Evolutionary conservation across 2,329 filamentous ascomycete species (phyloP).

Genomic region (Paraphoma chrysanthemicola): DNA sequence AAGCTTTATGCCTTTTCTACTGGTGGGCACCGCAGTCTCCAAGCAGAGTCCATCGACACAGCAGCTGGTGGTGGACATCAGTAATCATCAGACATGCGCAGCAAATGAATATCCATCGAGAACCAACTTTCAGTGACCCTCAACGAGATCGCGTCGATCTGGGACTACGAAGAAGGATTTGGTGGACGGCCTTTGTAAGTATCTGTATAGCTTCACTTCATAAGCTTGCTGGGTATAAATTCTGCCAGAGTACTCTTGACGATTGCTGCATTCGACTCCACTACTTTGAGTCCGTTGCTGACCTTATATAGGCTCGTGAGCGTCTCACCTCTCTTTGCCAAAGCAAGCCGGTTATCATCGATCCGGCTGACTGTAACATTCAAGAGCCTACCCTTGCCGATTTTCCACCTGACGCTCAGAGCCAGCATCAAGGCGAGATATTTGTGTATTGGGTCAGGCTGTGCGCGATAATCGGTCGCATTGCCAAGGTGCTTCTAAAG

Average conservation of each 20-base stretch:
- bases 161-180: constrained; percentile 26
- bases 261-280: neutral
- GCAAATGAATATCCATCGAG: constrained; percentile 31
- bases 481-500: constrained; percentile 24
- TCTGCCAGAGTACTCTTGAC: no score
- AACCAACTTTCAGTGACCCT: constrained; percentile 17
- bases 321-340: constrained; percentile 28
- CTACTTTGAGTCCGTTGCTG: neutral
- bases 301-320: constrained; percentile 22
- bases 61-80: constrained; percentile 27
- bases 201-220: neutral
- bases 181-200: constrained; percentile 34
- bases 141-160: constrained; percentile 14
- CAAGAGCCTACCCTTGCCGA: constrained; percentile 24
- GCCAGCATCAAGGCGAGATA: constrained; percentile 29
- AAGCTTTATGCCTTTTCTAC: constrained; percentile 28
- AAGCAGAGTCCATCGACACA: constrained; percentile 24
- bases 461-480: constrained; percentile 29
- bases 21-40: constrained; percentile 31
- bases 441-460: constrained; percentile 32
- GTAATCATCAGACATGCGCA: constrained; percentile 31
- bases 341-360: constrained; percentile 29
- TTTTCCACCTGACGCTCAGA: constrained; percentile 23
- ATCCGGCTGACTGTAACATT: constrained; percentile 29
- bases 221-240: no score